Conservation (phyloP, 2,329 filamentous ascomycete genomes). For the Aurifilum marmelostoma region DNA sequence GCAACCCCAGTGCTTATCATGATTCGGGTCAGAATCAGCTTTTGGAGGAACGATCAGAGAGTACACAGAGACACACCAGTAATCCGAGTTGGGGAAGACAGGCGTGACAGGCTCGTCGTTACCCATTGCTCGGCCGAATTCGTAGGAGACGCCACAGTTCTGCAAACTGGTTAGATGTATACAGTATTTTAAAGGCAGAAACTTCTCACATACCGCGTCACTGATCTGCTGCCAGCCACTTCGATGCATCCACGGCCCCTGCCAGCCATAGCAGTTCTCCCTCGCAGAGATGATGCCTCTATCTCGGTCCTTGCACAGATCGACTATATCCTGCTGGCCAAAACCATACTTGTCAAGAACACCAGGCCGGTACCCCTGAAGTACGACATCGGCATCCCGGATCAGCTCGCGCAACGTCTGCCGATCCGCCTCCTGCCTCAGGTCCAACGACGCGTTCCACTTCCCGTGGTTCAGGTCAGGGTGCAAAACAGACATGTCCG, state of each 20-base stretch:
- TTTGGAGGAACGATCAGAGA: background rate
- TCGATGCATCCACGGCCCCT: slow-evolving; percentile 48
- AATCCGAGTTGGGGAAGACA: slow-evolving; percentile 39
- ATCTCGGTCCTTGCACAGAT: slow-evolving; percentile 43
- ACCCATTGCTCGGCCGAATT: slow-evolving; percentile 49
- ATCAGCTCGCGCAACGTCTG: slow-evolving; percentile 46
- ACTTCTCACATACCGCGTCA: slow-evolving; percentile 43
- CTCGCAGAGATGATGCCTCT: slow-evolving; percentile 51
- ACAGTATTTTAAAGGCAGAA: too few relatives aligned
- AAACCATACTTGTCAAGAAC: slow-evolving; percentile 47
- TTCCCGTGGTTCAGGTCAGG: slow-evolving; percentile 50
- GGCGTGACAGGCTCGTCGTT: slow-evolving; percentile 37
- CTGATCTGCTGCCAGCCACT: slow-evolving; percentile 57
- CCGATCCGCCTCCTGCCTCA: slow-evolving; percentile 42
- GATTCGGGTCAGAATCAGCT: background rate
- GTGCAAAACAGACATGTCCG: slow-evolving; percentile 46
- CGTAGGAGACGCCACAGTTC: slow-evolving; percentile 48
- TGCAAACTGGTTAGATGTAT: slow-evolving; percentile 43
- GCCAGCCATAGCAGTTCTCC: slow-evolving; percentile 55
- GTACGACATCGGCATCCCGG: slow-evolving; percentile 53
- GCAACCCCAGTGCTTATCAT: slow-evolving; percentile 39
- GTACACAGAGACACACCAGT: slow-evolving; percentile 37
- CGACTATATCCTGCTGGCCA: slow-evolving; percentile 43
- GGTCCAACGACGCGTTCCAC: slow-evolving; percentile 48
- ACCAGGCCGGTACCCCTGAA: slow-evolving; percentile 55